Evolutionary conservation across 2,329 filamentous ascomycete genomes (phyloP), one percentile per base, ranked within the genome.

Genomic region (Trichoderma sp.): DNA sequence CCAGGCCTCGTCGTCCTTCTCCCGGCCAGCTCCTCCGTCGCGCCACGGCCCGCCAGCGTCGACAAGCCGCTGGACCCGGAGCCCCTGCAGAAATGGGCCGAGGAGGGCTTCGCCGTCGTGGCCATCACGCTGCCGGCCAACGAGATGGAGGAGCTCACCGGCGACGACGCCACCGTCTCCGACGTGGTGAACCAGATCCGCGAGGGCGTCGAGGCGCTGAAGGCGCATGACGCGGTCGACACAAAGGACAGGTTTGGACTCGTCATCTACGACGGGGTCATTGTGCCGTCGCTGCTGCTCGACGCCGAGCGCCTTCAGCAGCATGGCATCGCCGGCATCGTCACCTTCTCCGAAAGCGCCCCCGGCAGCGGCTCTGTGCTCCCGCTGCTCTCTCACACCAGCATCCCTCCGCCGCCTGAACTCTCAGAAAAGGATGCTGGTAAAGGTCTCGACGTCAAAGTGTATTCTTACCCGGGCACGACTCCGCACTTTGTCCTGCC

Each of bases 401-500:
- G 43, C 27, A 53, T 52, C 1, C 13, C 43, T 6, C n/a, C n/a
- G 5, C 37, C 27, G n/a, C 56, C 40, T 1, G 43, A 31, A 7
- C 0, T 6, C 13, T 19, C 24, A 49, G 13, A 27, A 35, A 11
- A 6, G n/a, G 27, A 8, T 10, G 16, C 16, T 16, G 21, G 16
- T 5, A 24, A 40, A 55, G 37, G 11, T 13, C 13, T 37, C 4
- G 47, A 21, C 24, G 52, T 29, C 1, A 64, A 35, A 0, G 53
- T 49, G 21, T 19, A 55, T 29, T 57, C 21, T 19, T 81, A 84
- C 11, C 77, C 78, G 0, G 74, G 66, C 21, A 70, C 59, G 4
- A 53, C 74, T 4, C 80, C 80, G 1, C 74, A 77, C 1, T 87
- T 86, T 72, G 76, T 73, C 14, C 68, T 87, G 2, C 87, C 87